Conservation (phyloP, 2,329 filamentous ascomycete species). For the Trichoderma koningiopsis region DNA sequence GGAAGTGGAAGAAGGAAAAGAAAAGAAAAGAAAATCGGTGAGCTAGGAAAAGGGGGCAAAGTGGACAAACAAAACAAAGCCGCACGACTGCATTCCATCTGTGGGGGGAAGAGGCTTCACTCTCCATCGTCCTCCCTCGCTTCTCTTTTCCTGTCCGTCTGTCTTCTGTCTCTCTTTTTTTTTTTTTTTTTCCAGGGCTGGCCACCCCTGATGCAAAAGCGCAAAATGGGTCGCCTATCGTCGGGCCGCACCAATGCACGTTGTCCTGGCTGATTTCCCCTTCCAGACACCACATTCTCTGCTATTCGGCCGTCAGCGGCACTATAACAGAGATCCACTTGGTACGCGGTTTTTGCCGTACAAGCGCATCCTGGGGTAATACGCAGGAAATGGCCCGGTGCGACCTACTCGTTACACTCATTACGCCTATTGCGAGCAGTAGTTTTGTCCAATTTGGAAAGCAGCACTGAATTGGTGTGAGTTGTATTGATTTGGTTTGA, state of each 20-base stretch:
- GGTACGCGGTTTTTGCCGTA: not conserved
- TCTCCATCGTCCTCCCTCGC: not conserved
- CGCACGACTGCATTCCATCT: not conserved
- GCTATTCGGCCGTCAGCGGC: slow-evolving; percentile 24
- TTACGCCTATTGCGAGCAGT: not conserved
- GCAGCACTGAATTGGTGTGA: no score
- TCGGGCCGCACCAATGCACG: slow-evolving; percentile 27
- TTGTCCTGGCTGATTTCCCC: slow-evolving; percentile 26
- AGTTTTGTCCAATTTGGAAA: no score
- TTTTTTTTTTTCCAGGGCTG: not conserved
- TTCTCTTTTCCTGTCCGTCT: not conserved
- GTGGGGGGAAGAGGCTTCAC: not conserved
- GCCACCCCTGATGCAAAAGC: slow-evolving; percentile 7
- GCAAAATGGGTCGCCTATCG: slow-evolving; percentile 22
- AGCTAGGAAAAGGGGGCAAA: not conserved
- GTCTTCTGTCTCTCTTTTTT: not conserved
- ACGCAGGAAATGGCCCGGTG: not conserved
- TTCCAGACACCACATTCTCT: slow-evolving; percentile 26
- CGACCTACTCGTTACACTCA: no score
- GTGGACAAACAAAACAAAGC: not conserved
- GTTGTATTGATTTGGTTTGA: not conserved
- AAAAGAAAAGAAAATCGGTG: not conserved
- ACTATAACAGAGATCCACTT: slow-evolving; percentile 24
- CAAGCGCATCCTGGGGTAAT: slow-evolving; percentile 17
- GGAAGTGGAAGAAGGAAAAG: not conserved